Evolutionary conservation across 1,284 basidiomycete genomes (phyloP).

Genomic region (Leccinum pachyderme): DNA sequence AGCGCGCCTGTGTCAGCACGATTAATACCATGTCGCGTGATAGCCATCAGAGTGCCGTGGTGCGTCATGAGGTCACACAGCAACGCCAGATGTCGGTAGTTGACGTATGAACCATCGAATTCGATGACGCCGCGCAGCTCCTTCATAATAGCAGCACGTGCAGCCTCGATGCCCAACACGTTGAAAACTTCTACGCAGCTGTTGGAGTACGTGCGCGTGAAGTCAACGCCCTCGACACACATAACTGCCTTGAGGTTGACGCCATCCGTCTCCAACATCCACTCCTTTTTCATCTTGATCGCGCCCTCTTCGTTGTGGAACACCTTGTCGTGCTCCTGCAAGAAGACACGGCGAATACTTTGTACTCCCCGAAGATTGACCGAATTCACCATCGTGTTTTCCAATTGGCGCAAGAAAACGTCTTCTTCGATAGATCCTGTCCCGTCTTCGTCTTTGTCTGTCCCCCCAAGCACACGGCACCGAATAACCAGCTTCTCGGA

Average conservation of each 20-base stretch:
- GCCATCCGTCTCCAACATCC: constrained; percentile 98
- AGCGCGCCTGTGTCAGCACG: constrained; percentile 95
- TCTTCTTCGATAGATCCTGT: constrained; percentile 84
- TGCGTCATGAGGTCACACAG: constrained; percentile 99
- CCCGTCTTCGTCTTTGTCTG: constrained; percentile 89
- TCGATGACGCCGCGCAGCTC: constrained; percentile 95
- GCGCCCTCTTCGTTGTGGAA: constrained; percentile 63
- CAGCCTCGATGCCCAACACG: constrained; percentile 98
- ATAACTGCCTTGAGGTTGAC: constrained; percentile 93
- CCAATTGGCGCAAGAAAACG: constrained; percentile 93
- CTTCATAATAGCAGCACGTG: constrained; percentile 89
- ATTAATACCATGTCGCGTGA: constrained; percentile 99
- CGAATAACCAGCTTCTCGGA: constrained; percentile 97
- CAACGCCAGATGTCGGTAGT: constrained; percentile 95
- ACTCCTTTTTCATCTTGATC: constrained; percentile 76
- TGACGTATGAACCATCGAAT: constrained; percentile 99
- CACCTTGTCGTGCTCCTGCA: constrained; percentile 85
- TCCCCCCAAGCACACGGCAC: constrained; percentile 88
- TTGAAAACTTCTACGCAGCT: constrained; percentile 95
- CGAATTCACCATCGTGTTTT: constrained; percentile 96
- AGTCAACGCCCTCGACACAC: constrained; percentile 94
- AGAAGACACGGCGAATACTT: constrained; percentile 91
- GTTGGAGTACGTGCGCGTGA: constrained; percentile 92
- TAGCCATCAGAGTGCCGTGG: constrained; percentile 94
- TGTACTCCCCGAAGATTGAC: constrained; percentile 93